A percentile compares a stretch with the other conserved stretches of the same genome.
These are phyloP conservation scores for Crithidia thermophila DNA, from an alignment of 208 protist genomes.

Conservation along the genomic window DNA sequence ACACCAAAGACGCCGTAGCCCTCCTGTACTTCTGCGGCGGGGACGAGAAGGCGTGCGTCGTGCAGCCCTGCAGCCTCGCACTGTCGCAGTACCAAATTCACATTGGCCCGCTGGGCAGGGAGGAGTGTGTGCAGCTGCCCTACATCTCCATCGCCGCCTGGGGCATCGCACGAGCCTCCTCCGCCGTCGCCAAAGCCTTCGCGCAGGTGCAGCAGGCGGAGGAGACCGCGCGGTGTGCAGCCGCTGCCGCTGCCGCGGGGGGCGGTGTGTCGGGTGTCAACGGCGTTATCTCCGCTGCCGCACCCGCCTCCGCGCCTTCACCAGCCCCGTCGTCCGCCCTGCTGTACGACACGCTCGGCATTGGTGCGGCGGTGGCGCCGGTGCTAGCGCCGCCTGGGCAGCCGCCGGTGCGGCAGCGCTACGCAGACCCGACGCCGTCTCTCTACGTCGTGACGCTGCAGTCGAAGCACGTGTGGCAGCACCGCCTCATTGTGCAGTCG, in stretches of 20 bases:
- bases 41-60: constrained; percentile 38
- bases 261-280: neutral
- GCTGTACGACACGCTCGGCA: neutral
- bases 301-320: neutral
- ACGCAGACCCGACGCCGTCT: constrained; percentile 10
- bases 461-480: constrained; percentile 50
- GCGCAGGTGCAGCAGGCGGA: constrained; percentile 27
- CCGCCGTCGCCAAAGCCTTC: constrained; percentile 20
- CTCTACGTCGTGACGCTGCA: constrained; percentile 46
- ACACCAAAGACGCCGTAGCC: constrained; percentile 28
- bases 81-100: constrained; percentile 39
- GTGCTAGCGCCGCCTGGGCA: constrained; percentile 2
- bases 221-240: neutral
- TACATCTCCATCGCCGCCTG: constrained; percentile 60
- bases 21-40: constrained; percentile 37
- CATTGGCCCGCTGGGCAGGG: constrained; percentile 24
- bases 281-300: neutral
- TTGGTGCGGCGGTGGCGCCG: constrained; percentile 1
- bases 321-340: neutral
- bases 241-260: neutral
- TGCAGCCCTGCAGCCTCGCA: constrained; percentile 33
- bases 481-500: constrained; percentile 35
- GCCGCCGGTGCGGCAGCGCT: constrained; percentile 16
- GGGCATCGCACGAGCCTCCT: constrained; percentile 31
- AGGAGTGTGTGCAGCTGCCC: constrained; percentile 41